Base-by-base conservation (phyloP, 163 green algal species). In the Scenedesmus sp. region DNA sequence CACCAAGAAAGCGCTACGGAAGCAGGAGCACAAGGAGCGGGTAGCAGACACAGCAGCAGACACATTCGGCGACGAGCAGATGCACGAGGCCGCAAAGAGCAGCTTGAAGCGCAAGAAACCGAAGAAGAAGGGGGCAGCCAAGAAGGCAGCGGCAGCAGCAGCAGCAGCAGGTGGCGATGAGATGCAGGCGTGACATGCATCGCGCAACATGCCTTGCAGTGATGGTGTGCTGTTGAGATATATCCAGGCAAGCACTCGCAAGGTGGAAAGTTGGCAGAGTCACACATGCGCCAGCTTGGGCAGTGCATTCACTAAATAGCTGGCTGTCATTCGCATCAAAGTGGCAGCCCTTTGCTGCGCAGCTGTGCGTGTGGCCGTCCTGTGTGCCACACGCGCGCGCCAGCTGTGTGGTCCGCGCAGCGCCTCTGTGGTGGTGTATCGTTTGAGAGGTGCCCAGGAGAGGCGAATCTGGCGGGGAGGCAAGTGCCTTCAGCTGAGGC, bases 1-100 rank as follows among this genome's bases (percentile, higher is more conserved):
- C 81, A 86, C 81, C 22, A 86, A 86, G n/a, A 86, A 86, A 49
- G 61, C 46, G 6, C 81, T 86, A 6, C 59, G 81, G 18, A 86
- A 86, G 46, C 81, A 86, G 42, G 81, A 30, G 12, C 81, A 86
- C 81, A 76, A 86, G 46, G 81, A 86, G 46, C 44, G 81, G 9
- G 81, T 86, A 46, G 81, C 81, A 72, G 82, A 87, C 33, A 46
- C 33, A 35, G 82, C 22, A n/a, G 51, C 49, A 46, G n/a, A 56
- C 4, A 76, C 51, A 4, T 24, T 87, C 9, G 53, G 82, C 0
- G 84, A 81, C 6, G 84, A 89, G n/a, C 59, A 80, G 65, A 89
- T 89, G 84, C 61, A 49, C 0, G 84, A 89, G 30, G 61, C 68
- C 35, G 24, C 83, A 24, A 88, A 79, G 30, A 81, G 83, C 53